Conservation (phyloP, 139 green algal genomes). For the Desmodesmus armatus region DNA sequence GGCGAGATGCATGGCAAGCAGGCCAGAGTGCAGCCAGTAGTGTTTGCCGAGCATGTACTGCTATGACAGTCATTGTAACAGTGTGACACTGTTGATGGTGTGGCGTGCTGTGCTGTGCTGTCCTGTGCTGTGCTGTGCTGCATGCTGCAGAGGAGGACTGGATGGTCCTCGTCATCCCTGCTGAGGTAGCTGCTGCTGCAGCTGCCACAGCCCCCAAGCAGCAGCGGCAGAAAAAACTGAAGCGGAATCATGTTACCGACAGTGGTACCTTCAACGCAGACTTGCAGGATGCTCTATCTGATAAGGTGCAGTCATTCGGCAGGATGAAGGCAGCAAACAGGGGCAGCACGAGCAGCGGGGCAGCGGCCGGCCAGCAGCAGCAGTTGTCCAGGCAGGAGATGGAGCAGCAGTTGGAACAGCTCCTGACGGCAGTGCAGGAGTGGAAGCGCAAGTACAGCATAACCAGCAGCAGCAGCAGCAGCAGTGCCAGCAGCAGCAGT, state of each 20-base stretch:
- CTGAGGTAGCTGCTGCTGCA: not conserved
- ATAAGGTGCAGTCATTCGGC: too few relatives aligned
- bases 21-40: too few relatives aligned
- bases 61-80: too few relatives aligned
- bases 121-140: too few relatives aligned
- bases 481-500: not conserved
- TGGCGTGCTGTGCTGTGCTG: too few relatives aligned
- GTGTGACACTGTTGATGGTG: too few relatives aligned
- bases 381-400: not conserved
- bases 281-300: too few relatives aligned
- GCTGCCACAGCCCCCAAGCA: conserved; percentile 10
- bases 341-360: not conserved
- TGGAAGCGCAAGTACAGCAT: not conserved
- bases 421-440: not conserved
- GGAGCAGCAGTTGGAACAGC: not conserved
- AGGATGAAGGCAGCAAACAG: not conserved
- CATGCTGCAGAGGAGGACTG: not conserved
- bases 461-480: conserved; percentile 2
- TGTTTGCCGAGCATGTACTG: too few relatives aligned
- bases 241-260: too few relatives aligned
- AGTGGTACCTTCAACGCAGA: too few relatives aligned
- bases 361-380: not conserved
- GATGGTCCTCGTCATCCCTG: not conserved
- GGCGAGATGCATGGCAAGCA: too few relatives aligned
- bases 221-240: conserved; percentile 5